A percentile compares a stretch with the other conserved stretches of the same genome.
Conservation (phyloP, 371 early-diverging fungal species). For the Entomophthora muscae region DNA sequence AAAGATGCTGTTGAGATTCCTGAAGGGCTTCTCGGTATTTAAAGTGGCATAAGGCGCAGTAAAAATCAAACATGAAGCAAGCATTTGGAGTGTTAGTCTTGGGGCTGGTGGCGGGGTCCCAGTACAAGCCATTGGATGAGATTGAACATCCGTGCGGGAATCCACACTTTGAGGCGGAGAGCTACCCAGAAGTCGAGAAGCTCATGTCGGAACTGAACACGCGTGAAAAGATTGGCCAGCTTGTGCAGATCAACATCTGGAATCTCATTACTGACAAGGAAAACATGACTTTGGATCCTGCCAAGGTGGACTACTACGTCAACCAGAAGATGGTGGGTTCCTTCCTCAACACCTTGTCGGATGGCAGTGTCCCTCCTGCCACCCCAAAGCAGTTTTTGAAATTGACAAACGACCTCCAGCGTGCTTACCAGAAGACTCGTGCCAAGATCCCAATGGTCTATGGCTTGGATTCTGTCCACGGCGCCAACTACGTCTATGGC, state of each 20-base stretch:
- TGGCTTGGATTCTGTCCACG: too few relatives aligned
- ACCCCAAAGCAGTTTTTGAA: not conserved
- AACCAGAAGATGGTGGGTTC: not conserved
- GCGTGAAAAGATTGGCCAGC: constrained; percentile 44
- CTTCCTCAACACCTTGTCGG: not conserved
- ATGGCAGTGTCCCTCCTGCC: not conserved
- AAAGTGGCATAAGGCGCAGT: too few relatives aligned
- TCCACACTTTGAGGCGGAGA: too few relatives aligned
- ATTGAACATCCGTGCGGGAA: too few relatives aligned
- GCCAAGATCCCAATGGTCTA: constrained; percentile 23
- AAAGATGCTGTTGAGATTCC: too few relatives aligned
- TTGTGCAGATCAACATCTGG: constrained; percentile 36
- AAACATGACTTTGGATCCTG: constrained; percentile 16
- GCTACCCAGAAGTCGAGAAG: not conserved
- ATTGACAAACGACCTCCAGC: not conserved
- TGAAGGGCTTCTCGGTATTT: too few relatives aligned
- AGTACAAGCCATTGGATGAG: too few relatives aligned
- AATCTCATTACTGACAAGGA: constrained; percentile 15
- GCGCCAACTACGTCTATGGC: too few relatives aligned
- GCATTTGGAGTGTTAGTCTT: too few relatives aligned
- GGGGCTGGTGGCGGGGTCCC: too few relatives aligned
- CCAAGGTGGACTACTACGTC: too few relatives aligned
- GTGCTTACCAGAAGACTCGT: not conserved
- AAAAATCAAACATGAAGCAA: too few relatives aligned
- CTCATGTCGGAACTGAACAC: constrained; percentile 27